A percentile compares a stretch with the other conserved stretches of the same genome.
Evolutionary conservation across 2,329 filamentous ascomycete genomes (phyloP).

Genomic region (Pseudogymnoascus sp.): DNA sequence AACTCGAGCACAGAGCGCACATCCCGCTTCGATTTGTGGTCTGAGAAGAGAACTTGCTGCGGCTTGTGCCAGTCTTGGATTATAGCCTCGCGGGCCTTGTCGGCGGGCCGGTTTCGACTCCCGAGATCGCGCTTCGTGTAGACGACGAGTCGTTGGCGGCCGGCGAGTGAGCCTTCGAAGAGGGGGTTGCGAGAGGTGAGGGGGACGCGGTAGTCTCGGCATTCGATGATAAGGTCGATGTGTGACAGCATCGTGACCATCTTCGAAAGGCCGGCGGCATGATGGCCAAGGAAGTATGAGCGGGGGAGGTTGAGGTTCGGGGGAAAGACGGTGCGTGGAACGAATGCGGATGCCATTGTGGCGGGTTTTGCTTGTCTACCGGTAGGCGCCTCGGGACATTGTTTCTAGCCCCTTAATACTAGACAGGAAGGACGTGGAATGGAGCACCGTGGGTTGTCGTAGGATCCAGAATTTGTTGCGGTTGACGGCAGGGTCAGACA

Average conservation of each 20-base stretch:
- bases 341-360: conserved; percentile 42
- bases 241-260: conserved; percentile 75
- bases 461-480: not conserved
- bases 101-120: conserved; percentile 32
- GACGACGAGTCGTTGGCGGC: conserved; percentile 68
- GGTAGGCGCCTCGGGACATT: not conserved
- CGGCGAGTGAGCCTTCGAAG: conserved; percentile 70
- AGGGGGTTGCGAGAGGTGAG: conserved; percentile 83
- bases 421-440: not conserved
- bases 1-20: conserved; percentile 37
- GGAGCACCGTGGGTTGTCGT: not conserved
- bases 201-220: conserved; percentile 85
- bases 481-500: not conserved
- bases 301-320: conserved; percentile 66
- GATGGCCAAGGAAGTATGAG: conserved; percentile 93
- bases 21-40: conserved; percentile 39
- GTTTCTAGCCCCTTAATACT: not conserved
- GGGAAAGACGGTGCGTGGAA: conserved; percentile 66
- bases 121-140: conserved; percentile 87
- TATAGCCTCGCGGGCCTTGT: conserved; percentile 40
- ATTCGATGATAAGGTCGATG: conserved; percentile 87
- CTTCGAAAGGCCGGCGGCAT: conserved; percentile 68
- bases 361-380: not conserved
- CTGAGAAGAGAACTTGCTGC: conserved; percentile 44
- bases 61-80: conserved; percentile 47